Evolutionary conservation across 176 grass and related monocot genomes (phyloP).

Genomic region (Bolboschoenus planiculmis): DNA sequence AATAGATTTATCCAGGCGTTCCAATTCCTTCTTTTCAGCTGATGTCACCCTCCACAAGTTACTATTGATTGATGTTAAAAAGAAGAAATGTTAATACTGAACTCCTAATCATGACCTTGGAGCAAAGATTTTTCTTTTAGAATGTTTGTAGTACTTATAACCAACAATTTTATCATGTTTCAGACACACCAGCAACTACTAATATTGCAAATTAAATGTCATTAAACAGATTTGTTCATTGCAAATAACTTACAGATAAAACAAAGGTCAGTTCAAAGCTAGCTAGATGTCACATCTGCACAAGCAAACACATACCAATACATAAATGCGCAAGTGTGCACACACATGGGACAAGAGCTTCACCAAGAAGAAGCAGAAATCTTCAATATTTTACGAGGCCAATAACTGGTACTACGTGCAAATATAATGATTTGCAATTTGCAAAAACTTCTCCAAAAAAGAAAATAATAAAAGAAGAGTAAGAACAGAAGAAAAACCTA

Average conservation of each 20-base stretch:
- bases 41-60: constrained; percentile 88
- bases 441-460: neutral
- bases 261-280: no score
- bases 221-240: no score
- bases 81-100: neutral
- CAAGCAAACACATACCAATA: no score
- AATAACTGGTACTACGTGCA: neutral
- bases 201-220: neutral
- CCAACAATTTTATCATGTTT: neutral
- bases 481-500: constrained; percentile 27
- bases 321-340: no score
- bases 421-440: neutral
- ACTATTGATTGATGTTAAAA: constrained; percentile 33
- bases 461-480: neutral
- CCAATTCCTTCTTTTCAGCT: constrained; percentile 89
- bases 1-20: constrained; percentile 65
- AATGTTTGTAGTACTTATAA: neutral
- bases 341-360: no score
- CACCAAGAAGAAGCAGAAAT: no score
- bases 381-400: no score
- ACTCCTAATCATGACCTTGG: neutral
- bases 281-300: no score
- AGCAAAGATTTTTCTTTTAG: neutral
- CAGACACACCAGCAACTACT: neutral
- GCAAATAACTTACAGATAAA: neutral